Conservation (phyloP, 441 rosid species). For the Melastoma candidum region DNA sequence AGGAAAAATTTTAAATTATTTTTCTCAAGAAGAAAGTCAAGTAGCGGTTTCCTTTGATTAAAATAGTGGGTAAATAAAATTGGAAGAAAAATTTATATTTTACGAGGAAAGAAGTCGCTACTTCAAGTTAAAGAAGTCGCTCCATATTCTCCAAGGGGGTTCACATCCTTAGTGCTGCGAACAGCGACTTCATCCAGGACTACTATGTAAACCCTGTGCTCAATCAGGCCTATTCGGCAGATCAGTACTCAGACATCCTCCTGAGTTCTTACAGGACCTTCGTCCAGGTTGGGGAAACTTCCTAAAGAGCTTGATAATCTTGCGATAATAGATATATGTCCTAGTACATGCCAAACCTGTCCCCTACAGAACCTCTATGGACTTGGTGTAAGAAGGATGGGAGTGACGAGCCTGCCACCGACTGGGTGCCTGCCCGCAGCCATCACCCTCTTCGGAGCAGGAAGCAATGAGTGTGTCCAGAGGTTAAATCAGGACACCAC, state of each 20-base stretch:
- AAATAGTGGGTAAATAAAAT: no score
- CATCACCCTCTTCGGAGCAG: constrained; percentile 66
- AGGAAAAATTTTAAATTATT: no score
- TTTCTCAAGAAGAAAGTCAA: no score
- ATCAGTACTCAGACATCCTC: constrained; percentile 59
- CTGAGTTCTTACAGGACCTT: constrained; percentile 57
- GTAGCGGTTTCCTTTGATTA: no score
- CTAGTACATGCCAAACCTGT: constrained; percentile 2
- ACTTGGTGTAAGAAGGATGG: constrained; percentile 76
- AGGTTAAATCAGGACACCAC: constrained; percentile 68
- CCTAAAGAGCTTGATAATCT: neutral
- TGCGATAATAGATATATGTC: neutral
- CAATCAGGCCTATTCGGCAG: constrained; percentile 39
- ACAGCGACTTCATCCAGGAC: constrained; percentile 84
- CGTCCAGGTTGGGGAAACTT: constrained; percentile 48
- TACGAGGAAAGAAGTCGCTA: no score
- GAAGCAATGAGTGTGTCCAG: constrained; percentile 63
- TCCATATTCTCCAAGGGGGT: constrained; percentile 45
- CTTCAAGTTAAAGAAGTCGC: no score
- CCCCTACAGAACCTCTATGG: constrained; percentile 58
- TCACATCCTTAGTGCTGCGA: constrained; percentile 84
- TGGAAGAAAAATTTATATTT: no score
- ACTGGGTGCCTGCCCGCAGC: constrained; percentile 91
- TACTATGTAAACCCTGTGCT: constrained; percentile 68
- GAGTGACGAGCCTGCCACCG: constrained; percentile 81